A percentile compares a stretch with the other conserved stretches of the same genome.
phyloP scores from a whole-genome alignment of 83 land plant species.

The Picea engelmannii region DNA sequence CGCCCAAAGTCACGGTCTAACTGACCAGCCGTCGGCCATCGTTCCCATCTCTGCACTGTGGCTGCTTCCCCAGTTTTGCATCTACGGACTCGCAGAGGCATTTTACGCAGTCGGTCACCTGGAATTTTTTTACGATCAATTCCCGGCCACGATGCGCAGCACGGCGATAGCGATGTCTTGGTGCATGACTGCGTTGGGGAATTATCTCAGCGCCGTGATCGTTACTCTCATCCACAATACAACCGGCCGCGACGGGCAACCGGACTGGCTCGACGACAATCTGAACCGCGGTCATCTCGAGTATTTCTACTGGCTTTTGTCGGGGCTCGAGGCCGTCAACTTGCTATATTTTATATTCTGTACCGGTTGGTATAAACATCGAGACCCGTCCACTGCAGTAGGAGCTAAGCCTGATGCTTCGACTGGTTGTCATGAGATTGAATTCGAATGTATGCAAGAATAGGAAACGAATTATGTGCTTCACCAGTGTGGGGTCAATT shows the following conservation, averaged over 20 bases:
- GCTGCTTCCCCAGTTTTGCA: not conserved
- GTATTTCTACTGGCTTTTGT: constrained; percentile 58
- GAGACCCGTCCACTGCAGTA: too few relatives aligned
- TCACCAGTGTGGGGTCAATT: too few relatives aligned
- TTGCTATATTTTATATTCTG: constrained; percentile 33
- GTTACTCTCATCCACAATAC: constrained; percentile 26
- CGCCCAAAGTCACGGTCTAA: constrained; percentile 18
- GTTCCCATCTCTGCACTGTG: constrained; percentile 52
- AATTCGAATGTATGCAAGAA: too few relatives aligned
- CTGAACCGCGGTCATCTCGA: constrained; percentile 49
- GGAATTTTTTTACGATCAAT: constrained; percentile 69
- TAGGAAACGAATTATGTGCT: too few relatives aligned
- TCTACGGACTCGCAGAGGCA: constrained; percentile 48
- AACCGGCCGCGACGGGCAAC: constrained; percentile 21
- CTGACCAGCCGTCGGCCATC: constrained; percentile 29
- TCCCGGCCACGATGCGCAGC: constrained; percentile 68
- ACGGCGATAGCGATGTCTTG: constrained; percentile 45
- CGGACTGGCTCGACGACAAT: constrained; percentile 54
- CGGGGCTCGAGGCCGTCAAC: constrained; percentile 41
- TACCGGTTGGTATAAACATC: constrained; percentile 19
- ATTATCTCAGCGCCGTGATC: constrained; percentile 46
- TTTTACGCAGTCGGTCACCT: constrained; percentile 40
- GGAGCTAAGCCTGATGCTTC: too few relatives aligned
- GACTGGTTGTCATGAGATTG: too few relatives aligned
- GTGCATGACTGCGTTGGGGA: constrained; percentile 34